Evolutionary conservation across 257 asterid species (phyloP), one percentile per base, ranked within the genome.

Genomic region (Salvia hispanica): DNA sequence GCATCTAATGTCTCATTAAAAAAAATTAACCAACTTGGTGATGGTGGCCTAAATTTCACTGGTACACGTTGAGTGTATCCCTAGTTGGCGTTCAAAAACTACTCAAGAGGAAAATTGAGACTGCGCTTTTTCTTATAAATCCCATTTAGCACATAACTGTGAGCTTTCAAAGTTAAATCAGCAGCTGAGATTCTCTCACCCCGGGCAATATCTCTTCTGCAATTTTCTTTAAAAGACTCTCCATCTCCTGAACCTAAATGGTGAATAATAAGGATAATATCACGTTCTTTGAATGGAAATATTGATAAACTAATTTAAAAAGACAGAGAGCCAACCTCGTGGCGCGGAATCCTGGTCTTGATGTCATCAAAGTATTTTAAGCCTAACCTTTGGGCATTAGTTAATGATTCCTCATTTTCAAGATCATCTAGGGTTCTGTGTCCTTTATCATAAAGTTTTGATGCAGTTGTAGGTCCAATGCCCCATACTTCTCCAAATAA

Each of bases 401-500:
- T 85, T 64, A 93, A 61, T 10, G 97, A 83, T 64, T 82, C 96
- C 74, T 93, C 97, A 55, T 69, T 81, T 76, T 77, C 66, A 47
- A 93, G 76, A 66, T 93, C 97, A 63, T 88, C 86, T 58, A 93
- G 77, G 75, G 94, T 82, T 66, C 96, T 84, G 72, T 86, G 81
- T 39, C 99, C 99, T 85, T 90, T 93, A 77, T 88, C 99, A 58
- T 88, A 93, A 74, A 88, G 92, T 76, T 93, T 93, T 82, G 78
- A 63, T 28, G 96, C 95, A 70, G 95, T 88, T 62, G 92, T 85
- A 42, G 96, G 96, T 70, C 99, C 99, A 43, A 93, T 64, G 46
- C 97, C 99, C 99, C 99, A 93, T 50, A 93, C 87, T 75, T 93
- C 97, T 79, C 95, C 99, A 81, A 93, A 90, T 76, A 90, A 85